These are phyloP conservation scores for Rhizopogon rudus DNA, from an alignment of 768 basidiomycete species.

Conservation along the genomic window DNA sequence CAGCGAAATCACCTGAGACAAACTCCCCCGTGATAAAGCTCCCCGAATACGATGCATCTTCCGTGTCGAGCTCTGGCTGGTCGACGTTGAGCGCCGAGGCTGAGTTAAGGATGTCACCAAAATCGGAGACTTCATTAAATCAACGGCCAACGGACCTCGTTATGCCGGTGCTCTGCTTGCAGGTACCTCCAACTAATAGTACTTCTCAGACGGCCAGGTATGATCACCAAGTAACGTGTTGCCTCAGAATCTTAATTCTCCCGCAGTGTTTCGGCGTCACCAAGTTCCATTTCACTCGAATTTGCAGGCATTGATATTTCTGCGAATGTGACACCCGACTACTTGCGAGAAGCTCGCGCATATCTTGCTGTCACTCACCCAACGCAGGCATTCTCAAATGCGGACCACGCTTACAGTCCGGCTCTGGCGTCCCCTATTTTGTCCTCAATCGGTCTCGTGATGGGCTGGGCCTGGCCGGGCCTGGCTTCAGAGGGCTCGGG, in stretches of 20 bases:
- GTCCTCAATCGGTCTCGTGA: conserved; percentile 23
- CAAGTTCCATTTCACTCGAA: conserved; percentile 28
- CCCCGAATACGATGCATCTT: conserved; percentile 18
- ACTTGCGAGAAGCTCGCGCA: conserved; percentile 27
- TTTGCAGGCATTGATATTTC: conserved; percentile 26
- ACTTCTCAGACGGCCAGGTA: not conserved
- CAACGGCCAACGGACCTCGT: conserved; percentile 6
- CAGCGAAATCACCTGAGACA: conserved; percentile 22
- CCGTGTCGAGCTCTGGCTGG: conserved; percentile 23
- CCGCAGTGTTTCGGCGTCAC: conserved; percentile 18
- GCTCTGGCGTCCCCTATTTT: conserved; percentile 21
- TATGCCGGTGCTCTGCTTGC: conserved; percentile 23
- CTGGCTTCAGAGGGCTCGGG: not conserved
- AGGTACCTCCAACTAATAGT: conserved; percentile 21
- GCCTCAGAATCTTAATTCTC: not conserved
- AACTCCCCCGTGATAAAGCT: conserved; percentile 24
- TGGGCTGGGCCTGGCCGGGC: too few relatives aligned
- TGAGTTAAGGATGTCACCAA: conserved; percentile 13
- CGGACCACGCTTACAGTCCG: conserved; percentile 14
- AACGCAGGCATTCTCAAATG: conserved; percentile 7
- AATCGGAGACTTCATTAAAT: conserved; percentile 2
- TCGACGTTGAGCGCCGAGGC: conserved; percentile 20
- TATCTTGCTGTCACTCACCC: conserved; percentile 26
- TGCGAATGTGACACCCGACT: conserved; percentile 27
- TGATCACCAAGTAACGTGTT: conserved; percentile 1